A percentile compares a stretch with the other conserved stretches of the same genome.
These are phyloP conservation scores for Eleusine indica DNA, from an alignment of 176 grass and related monocot species.

Conservation along the genomic window DNA sequence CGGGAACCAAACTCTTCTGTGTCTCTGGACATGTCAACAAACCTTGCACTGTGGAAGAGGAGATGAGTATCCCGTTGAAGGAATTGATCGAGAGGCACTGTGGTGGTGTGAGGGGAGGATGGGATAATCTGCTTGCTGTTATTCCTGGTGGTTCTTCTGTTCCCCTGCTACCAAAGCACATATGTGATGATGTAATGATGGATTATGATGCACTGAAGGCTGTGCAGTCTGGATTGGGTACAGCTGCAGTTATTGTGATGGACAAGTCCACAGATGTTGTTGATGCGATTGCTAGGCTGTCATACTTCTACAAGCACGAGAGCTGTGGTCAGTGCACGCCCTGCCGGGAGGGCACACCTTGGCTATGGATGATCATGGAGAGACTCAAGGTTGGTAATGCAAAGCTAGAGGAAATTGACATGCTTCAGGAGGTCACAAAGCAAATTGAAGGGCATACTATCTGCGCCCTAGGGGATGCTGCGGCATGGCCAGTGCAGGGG, in stretches of 20 bases:
- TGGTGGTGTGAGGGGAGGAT: conserved; percentile 91
- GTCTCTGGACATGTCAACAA: conserved; percentile 93
- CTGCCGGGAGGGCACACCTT: conserved; percentile 89
- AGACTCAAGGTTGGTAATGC: conserved; percentile 94
- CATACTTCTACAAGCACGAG: conserved; percentile 96
- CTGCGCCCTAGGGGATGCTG: conserved; percentile 87
- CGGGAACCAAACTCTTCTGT: conserved; percentile 80
- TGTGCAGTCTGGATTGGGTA: conserved; percentile 79
- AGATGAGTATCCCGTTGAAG: conserved; percentile 94
- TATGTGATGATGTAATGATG: conserved; percentile 92
- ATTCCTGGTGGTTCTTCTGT: conserved; percentile 90
- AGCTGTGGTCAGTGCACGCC: conserved; percentile 96
- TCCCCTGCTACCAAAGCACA: conserved; percentile 80
- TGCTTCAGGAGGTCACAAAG: conserved; percentile 92
- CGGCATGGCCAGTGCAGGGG: conserved; percentile 91
- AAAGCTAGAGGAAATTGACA: conserved; percentile 90
- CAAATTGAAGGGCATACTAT: conserved; percentile 97
- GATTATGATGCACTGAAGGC: conserved; percentile 94
- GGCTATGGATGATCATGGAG: conserved; percentile 99
- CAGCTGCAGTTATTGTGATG: conserved; percentile 89
- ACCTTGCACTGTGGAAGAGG: conserved; percentile 94
- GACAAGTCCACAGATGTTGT: conserved; percentile 94
- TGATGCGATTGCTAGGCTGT: conserved; percentile 83
- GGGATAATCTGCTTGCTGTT: conserved; percentile 88
- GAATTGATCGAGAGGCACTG: conserved; percentile 87